Conservation (phyloP, 768 basidiomycete species). For the Macrolepiota dolichaula region DNA sequence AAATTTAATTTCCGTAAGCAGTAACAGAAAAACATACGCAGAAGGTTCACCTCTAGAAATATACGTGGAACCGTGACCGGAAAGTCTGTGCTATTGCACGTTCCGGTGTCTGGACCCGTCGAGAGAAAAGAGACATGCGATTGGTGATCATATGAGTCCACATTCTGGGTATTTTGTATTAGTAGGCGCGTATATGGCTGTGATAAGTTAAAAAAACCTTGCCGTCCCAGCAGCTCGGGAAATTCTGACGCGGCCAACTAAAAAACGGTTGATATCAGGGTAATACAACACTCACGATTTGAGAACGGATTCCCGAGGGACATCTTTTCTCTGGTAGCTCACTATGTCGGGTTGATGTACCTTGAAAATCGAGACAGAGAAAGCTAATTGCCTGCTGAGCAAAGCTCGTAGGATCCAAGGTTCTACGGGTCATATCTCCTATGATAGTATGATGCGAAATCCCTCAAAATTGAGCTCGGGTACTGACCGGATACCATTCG, state of each 20-base stretch:
- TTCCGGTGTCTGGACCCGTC: slow-evolving; percentile 38
- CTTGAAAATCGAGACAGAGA: slow-evolving; percentile 38
- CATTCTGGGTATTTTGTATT: slow-evolving; percentile 22
- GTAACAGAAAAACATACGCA: not conserved
- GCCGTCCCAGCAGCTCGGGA: slow-evolving; percentile 36
- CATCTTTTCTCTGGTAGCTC: slow-evolving; percentile 27
- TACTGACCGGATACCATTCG: slow-evolving; percentile 34
- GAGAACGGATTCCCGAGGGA: slow-evolving; percentile 33
- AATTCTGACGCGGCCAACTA: slow-evolving; percentile 14
- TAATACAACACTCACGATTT: slow-evolving; percentile 24
- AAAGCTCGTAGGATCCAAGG: slow-evolving; percentile 26
- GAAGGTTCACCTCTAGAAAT: slow-evolving; percentile 34
- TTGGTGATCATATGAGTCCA: slow-evolving; percentile 36
- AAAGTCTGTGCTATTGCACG: slow-evolving; percentile 31
- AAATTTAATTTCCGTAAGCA: not conserved
- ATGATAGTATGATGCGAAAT: not conserved
- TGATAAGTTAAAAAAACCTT: slow-evolving; percentile 14
- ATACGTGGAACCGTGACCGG: slow-evolving; percentile 39
- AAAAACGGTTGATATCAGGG: not conserved
- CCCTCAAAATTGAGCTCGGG: not conserved
- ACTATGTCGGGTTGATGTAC: slow-evolving; percentile 26
- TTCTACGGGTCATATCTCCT: slow-evolving; percentile 32
- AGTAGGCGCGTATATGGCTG: not conserved
- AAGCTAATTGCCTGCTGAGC: slow-evolving; percentile 35
- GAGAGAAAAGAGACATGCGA: slow-evolving; percentile 37